These are phyloP conservation scores for Saccharomycopsis synnaedendra DNA, from an alignment of 805 yeast species.

Conservation along the genomic window DNA sequence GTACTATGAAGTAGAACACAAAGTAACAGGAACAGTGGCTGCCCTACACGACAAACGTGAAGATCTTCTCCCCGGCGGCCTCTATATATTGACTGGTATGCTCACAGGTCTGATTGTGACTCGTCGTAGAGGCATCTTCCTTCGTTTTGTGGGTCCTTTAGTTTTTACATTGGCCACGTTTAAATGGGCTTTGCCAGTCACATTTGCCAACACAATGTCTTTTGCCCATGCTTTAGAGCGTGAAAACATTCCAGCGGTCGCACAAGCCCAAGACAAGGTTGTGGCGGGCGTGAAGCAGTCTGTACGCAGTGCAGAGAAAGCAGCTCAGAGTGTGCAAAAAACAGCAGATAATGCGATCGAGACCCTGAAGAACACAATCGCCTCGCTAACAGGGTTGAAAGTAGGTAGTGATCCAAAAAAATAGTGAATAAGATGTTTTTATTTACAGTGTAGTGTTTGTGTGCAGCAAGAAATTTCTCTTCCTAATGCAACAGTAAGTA, in stretches of 20 bases:
- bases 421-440: slow-evolving; percentile 23
- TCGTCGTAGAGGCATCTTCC: slow-evolving; percentile 48
- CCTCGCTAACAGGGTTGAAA: slow-evolving; percentile 56
- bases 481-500: slow-evolving; percentile 1
- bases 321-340: slow-evolving; percentile 29
- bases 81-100: slow-evolving; percentile 58
- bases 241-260: slow-evolving; percentile 48
- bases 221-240: slow-evolving; percentile 54
- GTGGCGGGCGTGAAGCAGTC: slow-evolving; percentile 34
- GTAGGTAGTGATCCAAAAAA: slow-evolving; percentile 35
- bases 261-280: slow-evolving; percentile 45
- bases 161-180: slow-evolving; percentile 54
- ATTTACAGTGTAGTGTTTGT: background rate
- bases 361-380: slow-evolving; percentile 32
- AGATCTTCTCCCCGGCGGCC: slow-evolving; percentile 57
- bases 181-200: slow-evolving; percentile 58
- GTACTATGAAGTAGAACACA: slow-evolving; percentile 49
- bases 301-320: slow-evolving; percentile 31
- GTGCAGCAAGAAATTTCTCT: background rate
- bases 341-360: slow-evolving; percentile 27
- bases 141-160: slow-evolving; percentile 47
- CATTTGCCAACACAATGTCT: slow-evolving; percentile 48
- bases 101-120: slow-evolving; percentile 65
- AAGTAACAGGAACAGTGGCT: slow-evolving; percentile 51
- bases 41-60: slow-evolving; percentile 54